Conservation (phyloP, 805 yeast species). For the Yarrowia deformans region DNA sequence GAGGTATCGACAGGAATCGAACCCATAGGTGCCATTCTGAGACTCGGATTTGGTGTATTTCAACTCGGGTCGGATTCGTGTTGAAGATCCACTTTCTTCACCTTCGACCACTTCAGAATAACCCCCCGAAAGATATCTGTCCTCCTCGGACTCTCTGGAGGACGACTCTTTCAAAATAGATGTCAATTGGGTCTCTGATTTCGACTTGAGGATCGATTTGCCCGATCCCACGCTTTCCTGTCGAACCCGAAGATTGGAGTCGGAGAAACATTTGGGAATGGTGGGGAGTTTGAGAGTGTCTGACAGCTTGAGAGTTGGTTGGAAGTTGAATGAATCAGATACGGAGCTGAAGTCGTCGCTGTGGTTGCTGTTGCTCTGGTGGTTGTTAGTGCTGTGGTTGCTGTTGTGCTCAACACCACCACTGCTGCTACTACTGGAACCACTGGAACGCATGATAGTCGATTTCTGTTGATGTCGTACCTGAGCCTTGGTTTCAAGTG, state of each 20-base stretch:
- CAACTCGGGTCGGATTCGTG: background rate
- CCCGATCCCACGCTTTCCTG: background rate
- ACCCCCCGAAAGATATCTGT: constrained; percentile 2
- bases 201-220: constrained; percentile 17
- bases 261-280: background rate
- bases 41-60: constrained; percentile 4
- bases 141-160: background rate
- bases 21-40: background rate
- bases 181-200: constrained; percentile 5
- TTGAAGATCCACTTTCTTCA: background rate
- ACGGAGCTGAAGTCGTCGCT: background rate
- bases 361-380: background rate
- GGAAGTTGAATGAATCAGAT: background rate
- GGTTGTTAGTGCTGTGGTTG: no score
- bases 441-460: background rate
- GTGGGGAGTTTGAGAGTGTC: constrained; percentile 17
- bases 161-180: background rate
- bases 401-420: no score
- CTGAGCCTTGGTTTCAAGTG: background rate
- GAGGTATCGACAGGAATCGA: background rate
- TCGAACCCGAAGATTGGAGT: background rate
- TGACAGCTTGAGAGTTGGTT: background rate
- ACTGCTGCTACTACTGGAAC: no score
- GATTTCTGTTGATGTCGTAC: background rate
- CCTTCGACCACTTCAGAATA: background rate